These are phyloP conservation scores for Acer saccharum DNA, from an alignment of 345 rosid genomes.

Conservation along the genomic window DNA sequence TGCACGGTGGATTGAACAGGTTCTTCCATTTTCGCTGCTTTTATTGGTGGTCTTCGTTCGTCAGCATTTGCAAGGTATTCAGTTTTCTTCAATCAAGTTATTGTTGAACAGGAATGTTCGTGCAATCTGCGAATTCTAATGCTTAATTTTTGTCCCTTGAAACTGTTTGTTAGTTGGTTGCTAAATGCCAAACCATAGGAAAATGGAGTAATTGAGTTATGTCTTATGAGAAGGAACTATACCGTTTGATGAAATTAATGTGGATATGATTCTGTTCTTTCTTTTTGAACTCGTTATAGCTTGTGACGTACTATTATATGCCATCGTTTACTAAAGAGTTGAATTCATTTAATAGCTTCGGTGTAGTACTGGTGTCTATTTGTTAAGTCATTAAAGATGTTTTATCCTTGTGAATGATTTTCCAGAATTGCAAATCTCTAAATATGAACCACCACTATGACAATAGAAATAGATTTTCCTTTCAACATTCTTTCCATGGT, in stretches of 20 bases:
- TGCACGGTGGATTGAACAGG: slow-evolving; percentile 61
- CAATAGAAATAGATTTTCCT: background rate
- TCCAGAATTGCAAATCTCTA: background rate
- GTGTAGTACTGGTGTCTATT: background rate
- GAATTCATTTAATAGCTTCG: background rate
- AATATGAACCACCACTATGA: background rate
- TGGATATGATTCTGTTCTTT: background rate
- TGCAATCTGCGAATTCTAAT: background rate
- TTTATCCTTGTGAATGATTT: background rate
- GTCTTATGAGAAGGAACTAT: background rate
- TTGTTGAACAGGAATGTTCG: background rate
- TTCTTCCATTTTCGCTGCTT: slow-evolving; percentile 58
- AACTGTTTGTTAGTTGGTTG: background rate
- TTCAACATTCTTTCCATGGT: background rate
- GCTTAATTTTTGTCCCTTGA: background rate
- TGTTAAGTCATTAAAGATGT: background rate
- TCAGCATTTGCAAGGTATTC: slow-evolving; percentile 64
- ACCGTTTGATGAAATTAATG: background rate
- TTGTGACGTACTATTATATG: background rate
- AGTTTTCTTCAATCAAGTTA: background rate
- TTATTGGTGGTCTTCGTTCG: slow-evolving; percentile 57
- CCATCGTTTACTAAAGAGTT: background rate
- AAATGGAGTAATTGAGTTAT: background rate
- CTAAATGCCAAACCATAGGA: background rate
- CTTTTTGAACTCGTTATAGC: background rate